These are phyloP conservation scores for Rhizopus stolonifer DNA, from an alignment of 371 early-diverging fungal species.

Conservation along the genomic window DNA sequence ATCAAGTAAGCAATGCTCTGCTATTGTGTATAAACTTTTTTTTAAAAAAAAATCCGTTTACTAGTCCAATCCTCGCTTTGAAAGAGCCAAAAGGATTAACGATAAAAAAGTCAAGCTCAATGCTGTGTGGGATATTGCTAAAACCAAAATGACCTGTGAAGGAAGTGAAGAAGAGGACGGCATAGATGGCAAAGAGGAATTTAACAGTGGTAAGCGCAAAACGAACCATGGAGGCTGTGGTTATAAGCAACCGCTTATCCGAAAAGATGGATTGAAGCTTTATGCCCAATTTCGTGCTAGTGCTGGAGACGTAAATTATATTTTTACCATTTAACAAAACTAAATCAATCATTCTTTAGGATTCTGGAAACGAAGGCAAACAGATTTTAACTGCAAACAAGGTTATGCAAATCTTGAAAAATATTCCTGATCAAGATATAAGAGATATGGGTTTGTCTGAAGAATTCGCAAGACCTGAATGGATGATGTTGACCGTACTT, in stretches of 20 bases:
- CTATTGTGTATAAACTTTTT: not conserved
- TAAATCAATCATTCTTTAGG: conserved; percentile 24
- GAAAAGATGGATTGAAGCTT: conserved; percentile 90
- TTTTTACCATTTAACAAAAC: not conserved
- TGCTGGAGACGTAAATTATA: conserved; percentile 55
- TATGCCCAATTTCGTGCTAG: conserved; percentile 68
- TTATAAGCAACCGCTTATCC: conserved; percentile 86
- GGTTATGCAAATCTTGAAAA: conserved; percentile 87
- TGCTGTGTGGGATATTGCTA: conserved; percentile 93
- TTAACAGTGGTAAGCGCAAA: conserved; percentile 46
- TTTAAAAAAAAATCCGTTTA: conserved; percentile 1
- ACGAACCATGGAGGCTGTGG: conserved; percentile 93
- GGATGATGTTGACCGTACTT: conserved; percentile 96
- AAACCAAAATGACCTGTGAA: conserved; percentile 87
- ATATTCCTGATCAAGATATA: conserved; percentile 91
- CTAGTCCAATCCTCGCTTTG: conserved; percentile 73
- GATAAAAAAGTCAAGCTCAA: conserved; percentile 81
- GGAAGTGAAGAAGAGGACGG: conserved; percentile 71
- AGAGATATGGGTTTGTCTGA: conserved; percentile 90
- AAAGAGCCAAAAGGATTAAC: conserved; percentile 65
- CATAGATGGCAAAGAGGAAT: conserved; percentile 47
- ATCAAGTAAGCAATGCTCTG: conserved; percentile 57
- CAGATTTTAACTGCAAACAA: conserved; percentile 80
- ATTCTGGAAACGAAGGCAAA: conserved; percentile 64
- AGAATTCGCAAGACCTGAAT: conserved; percentile 96